Conservation (phyloP, 148 eudicot species). For the Fagopyrum tataricum region DNA sequence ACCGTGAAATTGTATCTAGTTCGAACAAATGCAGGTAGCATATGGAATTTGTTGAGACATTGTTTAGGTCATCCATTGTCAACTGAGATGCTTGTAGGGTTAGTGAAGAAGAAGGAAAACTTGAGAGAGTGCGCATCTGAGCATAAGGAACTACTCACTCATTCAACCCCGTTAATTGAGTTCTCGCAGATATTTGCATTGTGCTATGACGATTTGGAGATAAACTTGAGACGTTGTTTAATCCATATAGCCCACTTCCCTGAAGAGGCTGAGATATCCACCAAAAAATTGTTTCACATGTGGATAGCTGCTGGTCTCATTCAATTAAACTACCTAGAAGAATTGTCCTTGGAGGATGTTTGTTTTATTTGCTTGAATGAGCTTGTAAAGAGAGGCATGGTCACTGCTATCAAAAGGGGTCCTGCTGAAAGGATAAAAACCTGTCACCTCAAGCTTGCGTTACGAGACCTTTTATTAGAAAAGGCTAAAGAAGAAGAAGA, state of each 20-base stretch:
- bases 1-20: too few relatives aligned
- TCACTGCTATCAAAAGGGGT: not conserved
- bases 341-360: not conserved
- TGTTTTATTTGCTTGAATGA: not conserved
- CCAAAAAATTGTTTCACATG: not conserved
- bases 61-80: not conserved
- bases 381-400: not conserved
- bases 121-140: not conserved
- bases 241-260: not conserved
- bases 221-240: not conserved
- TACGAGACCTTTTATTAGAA: not conserved
- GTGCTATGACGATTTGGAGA: not conserved
- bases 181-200: not conserved
- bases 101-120: not conserved
- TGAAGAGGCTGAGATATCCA: not conserved
- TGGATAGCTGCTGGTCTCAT: conserved; percentile 6
- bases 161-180: not conserved
- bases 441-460: not conserved
- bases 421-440: not conserved
- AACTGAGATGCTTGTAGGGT: not conserved
- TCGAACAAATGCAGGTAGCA: too few relatives aligned
- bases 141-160: not conserved
- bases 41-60: too few relatives aligned
- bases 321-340: not conserved
- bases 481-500: not conserved